Conservation (phyloP, 2,329 filamentous ascomycete species). For the Didymosphaeria variabile region DNA sequence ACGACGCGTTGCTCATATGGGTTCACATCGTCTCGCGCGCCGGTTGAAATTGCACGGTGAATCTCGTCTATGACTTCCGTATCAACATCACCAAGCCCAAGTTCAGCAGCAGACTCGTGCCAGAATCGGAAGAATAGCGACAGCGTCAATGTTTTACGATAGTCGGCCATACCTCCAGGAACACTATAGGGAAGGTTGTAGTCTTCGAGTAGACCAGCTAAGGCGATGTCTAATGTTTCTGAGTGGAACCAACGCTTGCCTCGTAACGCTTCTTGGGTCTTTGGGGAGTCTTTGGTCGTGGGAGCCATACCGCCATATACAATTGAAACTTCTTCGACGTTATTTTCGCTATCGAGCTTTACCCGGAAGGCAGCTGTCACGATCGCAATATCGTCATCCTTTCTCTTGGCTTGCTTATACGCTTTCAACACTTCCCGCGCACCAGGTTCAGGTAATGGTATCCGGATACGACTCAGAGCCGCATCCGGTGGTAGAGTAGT, state of each 20-base stretch:
- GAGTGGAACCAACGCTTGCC: slow-evolving; percentile 82
- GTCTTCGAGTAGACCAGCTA: slow-evolving; percentile 82
- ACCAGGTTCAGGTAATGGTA: slow-evolving; percentile 72
- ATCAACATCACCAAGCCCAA: slow-evolving; percentile 68
- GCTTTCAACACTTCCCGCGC: slow-evolving; percentile 83
- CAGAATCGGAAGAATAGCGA: slow-evolving; percentile 98
- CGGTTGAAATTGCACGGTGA: slow-evolving; percentile 80
- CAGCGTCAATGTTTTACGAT: slow-evolving; percentile 85
- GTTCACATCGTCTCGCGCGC: slow-evolving; percentile 77
- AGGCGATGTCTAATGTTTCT: slow-evolving; percentile 82
- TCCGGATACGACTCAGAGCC: slow-evolving; percentile 81
- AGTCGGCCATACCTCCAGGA: slow-evolving; percentile 95
- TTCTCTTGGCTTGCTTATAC: slow-evolving; percentile 95
- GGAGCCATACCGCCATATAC: slow-evolving; percentile 96
- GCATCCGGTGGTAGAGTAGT: slow-evolving; percentile 83
- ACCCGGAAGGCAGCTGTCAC: slow-evolving; percentile 87
- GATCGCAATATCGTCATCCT: slow-evolving; percentile 97
- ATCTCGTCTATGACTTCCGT: slow-evolving; percentile 80
- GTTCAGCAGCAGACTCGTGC: slow-evolving; percentile 77
- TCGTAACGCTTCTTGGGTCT: slow-evolving; percentile 73
- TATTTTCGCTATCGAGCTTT: slow-evolving; percentile 70
- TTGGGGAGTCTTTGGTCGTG: slow-evolving; percentile 81
- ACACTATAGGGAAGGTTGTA: slow-evolving; percentile 89
- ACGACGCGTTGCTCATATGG: slow-evolving; percentile 84
- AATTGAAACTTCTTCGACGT: slow-evolving; percentile 77